phyloP scores from a whole-genome alignment of 2,329 filamentous ascomycete genomes.

The Ustilaginoidea virens region DNA sequence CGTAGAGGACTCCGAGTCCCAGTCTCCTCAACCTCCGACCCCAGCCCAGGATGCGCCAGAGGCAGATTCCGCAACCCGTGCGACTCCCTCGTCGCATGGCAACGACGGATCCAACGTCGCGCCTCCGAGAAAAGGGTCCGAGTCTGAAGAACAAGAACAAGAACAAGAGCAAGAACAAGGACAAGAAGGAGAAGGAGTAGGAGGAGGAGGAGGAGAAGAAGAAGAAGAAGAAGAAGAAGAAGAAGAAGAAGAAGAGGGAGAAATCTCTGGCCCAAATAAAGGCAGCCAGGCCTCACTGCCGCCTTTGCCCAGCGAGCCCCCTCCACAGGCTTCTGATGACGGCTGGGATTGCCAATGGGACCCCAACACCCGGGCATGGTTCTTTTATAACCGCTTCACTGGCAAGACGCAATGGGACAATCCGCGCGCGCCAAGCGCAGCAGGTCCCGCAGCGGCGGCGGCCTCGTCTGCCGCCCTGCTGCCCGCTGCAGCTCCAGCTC shows the following conservation, averaged over 20 bases:
- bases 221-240: too few species aligned
- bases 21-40: slow-evolving; percentile 6
- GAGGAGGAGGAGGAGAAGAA: too few species aligned
- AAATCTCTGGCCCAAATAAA: slow-evolving; percentile 1
- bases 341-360: slow-evolving; percentile 81
- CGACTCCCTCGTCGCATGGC: too few species aligned
- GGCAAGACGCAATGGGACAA: slow-evolving; percentile 72
- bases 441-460: slow-evolving; percentile 14
- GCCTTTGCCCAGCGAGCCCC: slow-evolving; percentile 26
- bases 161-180: too few species aligned
- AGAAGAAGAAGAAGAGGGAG: slow-evolving; percentile 5
- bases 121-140: too few species aligned
- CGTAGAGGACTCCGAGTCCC: slow-evolving; percentile 7
- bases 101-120: too few species aligned
- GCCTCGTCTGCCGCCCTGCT: slow-evolving; percentile 10
- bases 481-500: slow-evolving; percentile 16
- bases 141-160: too few species aligned
- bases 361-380: slow-evolving; percentile 49
- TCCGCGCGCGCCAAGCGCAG: slow-evolving; percentile 48
- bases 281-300: too few species aligned
- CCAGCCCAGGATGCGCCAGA: slow-evolving; percentile 7
- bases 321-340: slow-evolving; percentile 43
- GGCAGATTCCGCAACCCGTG: slow-evolving; percentile 3
- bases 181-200: too few species aligned
- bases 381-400: slow-evolving; percentile 75